These are phyloP conservation scores for Ophiostoma ips DNA, from an alignment of 2,329 filamentous ascomycete species.

Conservation along the genomic window DNA sequence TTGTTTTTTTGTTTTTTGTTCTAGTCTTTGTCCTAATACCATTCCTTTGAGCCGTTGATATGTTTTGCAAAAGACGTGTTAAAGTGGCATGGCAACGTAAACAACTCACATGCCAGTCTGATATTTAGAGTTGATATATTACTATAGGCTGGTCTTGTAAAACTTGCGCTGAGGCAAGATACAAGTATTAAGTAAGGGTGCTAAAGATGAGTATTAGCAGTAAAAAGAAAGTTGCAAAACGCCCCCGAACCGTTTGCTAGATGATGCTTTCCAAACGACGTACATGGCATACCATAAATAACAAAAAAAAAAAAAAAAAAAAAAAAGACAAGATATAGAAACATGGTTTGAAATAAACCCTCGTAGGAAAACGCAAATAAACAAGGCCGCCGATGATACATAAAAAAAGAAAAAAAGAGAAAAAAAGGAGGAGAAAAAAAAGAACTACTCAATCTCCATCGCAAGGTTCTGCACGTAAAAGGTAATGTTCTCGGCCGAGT, in stretches of 20 bases:
- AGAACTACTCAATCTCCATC: constrained; percentile 19
- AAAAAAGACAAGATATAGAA: not conserved
- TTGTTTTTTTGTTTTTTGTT: not conserved
- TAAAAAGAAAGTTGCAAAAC: not conserved
- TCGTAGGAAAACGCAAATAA: not conserved
- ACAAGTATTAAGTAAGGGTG: not conserved
- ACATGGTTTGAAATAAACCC: not conserved
- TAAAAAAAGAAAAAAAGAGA: not conserved
- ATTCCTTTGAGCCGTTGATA: no score
- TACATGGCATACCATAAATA: not conserved
- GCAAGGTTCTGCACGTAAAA: constrained; percentile 29
- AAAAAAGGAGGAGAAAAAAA: not conserved
- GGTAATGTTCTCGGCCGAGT: constrained; percentile 29
- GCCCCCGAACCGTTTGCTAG: not conserved
- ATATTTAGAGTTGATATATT: no score
- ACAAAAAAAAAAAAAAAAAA: not conserved
- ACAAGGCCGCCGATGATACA: not conserved
- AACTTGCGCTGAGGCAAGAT: no score
- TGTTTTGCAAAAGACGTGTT: no score
- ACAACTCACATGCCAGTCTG: no score
- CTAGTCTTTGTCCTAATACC: not conserved
- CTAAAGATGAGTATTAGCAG: not conserved
- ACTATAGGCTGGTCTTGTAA: no score
- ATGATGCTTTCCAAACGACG: constrained; percentile 1
- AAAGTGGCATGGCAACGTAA: no score